Evolutionary conservation across 805 yeast genomes (phyloP).

Genomic region (Sungouiella thailandica): DNA sequence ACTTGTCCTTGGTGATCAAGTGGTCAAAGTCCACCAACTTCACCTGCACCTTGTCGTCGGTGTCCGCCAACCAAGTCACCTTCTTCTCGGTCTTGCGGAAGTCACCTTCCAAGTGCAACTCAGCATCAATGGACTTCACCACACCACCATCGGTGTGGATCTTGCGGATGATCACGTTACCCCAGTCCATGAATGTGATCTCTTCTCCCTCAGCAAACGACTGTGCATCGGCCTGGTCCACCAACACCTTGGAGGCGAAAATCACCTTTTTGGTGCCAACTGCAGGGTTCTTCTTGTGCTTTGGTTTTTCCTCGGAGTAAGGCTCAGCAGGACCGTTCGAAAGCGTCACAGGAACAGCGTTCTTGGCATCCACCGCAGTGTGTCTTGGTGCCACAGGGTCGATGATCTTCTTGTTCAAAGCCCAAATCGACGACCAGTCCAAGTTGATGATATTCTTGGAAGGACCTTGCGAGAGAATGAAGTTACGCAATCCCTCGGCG

Average conservation of each 20-base stretch:
- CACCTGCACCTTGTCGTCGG: constrained; percentile 64
- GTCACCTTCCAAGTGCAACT: constrained; percentile 88
- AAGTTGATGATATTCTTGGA: constrained; percentile 93
- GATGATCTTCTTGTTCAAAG: constrained; percentile 92
- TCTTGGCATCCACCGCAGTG: constrained; percentile 63
- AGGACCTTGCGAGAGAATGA: constrained; percentile 94
- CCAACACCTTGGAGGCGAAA: constrained; percentile 55
- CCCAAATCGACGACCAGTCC: constrained; percentile 98
- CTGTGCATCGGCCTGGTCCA: constrained; percentile 85
- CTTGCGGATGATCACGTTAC: constrained; percentile 77
- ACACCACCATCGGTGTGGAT: constrained; percentile 57
- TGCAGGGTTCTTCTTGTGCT: constrained; percentile 92
- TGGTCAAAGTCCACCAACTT: constrained; percentile 91
- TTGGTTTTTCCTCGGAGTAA: constrained; percentile 69
- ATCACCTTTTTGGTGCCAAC: constrained; percentile 81
- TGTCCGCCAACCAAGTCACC: constrained; percentile 89
- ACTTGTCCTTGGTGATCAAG: constrained; percentile 88
- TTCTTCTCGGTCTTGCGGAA: constrained; percentile 95
- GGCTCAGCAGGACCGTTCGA: constrained; percentile 65
- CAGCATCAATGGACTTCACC: constrained; percentile 65
- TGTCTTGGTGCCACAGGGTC: constrained; percentile 97
- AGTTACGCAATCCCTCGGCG: constrained; percentile 93
- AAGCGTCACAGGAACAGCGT: constrained; percentile 68
- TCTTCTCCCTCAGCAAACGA: constrained; percentile 74
- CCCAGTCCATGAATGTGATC: constrained; percentile 99